Percentiles rank a stretch among this genome's conserved stretches.
These are phyloP conservation scores for Gryganskiella cystojenkinii DNA, from an alignment of 192 early-diverging fungal species.

Conservation along the genomic window DNA sequence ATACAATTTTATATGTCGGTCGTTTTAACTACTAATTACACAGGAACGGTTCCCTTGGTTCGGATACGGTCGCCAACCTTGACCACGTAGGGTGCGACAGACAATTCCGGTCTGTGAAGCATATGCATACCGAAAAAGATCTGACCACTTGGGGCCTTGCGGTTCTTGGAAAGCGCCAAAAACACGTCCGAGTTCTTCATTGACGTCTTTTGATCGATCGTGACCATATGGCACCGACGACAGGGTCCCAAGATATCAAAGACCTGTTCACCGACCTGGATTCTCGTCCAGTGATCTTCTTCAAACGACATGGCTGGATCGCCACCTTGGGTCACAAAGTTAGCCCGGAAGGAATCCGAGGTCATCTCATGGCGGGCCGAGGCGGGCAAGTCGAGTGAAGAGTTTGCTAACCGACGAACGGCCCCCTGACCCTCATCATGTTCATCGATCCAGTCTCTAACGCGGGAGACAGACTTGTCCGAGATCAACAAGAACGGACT, in stretches of 20 bases:
- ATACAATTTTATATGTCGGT: too few relatives aligned
- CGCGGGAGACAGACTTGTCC: conserved; percentile 61
- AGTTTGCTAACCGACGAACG: conserved; percentile 33
- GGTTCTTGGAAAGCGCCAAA: conserved; percentile 61
- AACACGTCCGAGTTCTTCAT: conserved; percentile 71
- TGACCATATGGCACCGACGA: conserved; percentile 80
- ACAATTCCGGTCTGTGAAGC: conserved; percentile 57
- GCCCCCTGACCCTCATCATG: conserved; percentile 39
- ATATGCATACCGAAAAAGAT: conserved; percentile 63
- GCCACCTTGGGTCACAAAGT: conserved; percentile 67
- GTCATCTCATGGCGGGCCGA: conserved; percentile 40
- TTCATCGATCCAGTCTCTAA: conserved; percentile 63
- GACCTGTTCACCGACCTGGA: conserved; percentile 57
- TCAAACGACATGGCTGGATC: conserved; percentile 57
- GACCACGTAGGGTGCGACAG: conserved; percentile 44
- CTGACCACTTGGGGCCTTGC: conserved; percentile 57
- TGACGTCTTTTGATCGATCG: conserved; percentile 73
- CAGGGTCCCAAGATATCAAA: conserved; percentile 73
- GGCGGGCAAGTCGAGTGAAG: conserved; percentile 11
- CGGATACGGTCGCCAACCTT: conserved; percentile 39
- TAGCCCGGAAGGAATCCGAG: conserved; percentile 71
- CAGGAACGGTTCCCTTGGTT: background rate
- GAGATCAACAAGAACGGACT: conserved; percentile 79
- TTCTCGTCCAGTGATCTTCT: conserved; percentile 71
- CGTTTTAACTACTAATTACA: too few relatives aligned